A percentile compares a stretch with the other conserved stretches of the same genome.
Evolutionary conservation across 2,329 filamentous ascomycete genomes (phyloP).

Genomic region (Fusarium nanum): DNA sequence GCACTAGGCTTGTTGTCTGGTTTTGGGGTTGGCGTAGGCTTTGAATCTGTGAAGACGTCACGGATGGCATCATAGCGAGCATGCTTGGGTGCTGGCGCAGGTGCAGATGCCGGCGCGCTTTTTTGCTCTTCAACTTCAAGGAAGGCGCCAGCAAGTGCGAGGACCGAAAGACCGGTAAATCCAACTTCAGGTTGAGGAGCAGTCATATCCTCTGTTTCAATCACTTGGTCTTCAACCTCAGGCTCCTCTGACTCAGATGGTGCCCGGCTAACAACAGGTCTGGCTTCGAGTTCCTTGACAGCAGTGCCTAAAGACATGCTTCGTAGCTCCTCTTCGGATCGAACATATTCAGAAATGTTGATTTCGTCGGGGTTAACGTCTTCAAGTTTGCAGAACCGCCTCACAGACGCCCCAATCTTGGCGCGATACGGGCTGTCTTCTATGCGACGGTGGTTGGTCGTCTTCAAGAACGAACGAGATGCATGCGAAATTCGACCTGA

Average conservation of each 20-base stretch:
- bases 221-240: slow-evolving; percentile 41
- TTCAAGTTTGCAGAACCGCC: slow-evolving; percentile 54
- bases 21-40: slow-evolving; percentile 46
- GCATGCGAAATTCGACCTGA: slow-evolving; percentile 61
- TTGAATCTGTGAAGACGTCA: slow-evolving; percentile 56
- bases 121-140: slow-evolving; percentile 47
- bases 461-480: slow-evolving; percentile 58
- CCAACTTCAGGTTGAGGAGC: slow-evolving; percentile 41
- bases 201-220: slow-evolving; percentile 38
- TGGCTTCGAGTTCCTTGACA: slow-evolving; percentile 48
- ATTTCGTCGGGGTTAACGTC: slow-evolving; percentile 51
- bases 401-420: slow-evolving; percentile 52
- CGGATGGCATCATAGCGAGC: slow-evolving; percentile 54
- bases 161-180: slow-evolving; percentile 48
- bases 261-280: slow-evolving; percentile 46
- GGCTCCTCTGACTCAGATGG: slow-evolving; percentile 46
- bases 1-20: slow-evolving; percentile 41
- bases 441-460: slow-evolving; percentile 50
- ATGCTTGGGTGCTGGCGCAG: slow-evolving; percentile 42
- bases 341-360: slow-evolving; percentile 49
- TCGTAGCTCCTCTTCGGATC: slow-evolving; percentile 50
- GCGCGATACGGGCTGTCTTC: slow-evolving; percentile 50
- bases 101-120: slow-evolving; percentile 40
- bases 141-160: slow-evolving; percentile 50
- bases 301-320: slow-evolving; percentile 53